Percentiles rank a stretch among this genome's conserved stretches.
Conservation (phyloP, 2,329 filamentous ascomycete genomes). For the Plectosphaerella sp. region DNA sequence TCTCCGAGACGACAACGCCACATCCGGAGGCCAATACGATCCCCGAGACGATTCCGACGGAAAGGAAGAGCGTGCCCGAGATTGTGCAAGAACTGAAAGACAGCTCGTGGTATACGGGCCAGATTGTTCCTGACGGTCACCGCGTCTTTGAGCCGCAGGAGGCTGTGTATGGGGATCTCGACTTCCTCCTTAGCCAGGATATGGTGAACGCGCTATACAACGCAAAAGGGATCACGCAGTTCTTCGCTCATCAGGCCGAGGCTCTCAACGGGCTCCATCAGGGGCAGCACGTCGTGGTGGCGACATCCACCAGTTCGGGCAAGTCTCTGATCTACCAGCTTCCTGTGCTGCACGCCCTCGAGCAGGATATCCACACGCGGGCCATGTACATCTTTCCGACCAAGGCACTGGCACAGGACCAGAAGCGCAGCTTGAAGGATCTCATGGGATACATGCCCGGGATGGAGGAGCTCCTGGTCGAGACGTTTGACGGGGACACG, state of each 20-base stretch:
- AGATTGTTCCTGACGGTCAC: slow-evolving; percentile 91
- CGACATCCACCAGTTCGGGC: slow-evolving; percentile 92
- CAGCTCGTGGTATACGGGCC: slow-evolving; percentile 82
- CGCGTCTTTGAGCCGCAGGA: slow-evolving; percentile 84
- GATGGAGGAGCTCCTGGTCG: slow-evolving; percentile 71
- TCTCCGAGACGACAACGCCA: slow-evolving; percentile 27
- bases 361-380: slow-evolving; percentile 69
- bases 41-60: slow-evolving; percentile 70
- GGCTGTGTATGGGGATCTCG: slow-evolving; percentile 75
- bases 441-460: slow-evolving; percentile 76
- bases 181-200: slow-evolving; percentile 82
- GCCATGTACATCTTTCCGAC: slow-evolving; percentile 99
- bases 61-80: slow-evolving; percentile 74
- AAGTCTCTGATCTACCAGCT: slow-evolving; percentile 98
- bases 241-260: slow-evolving; percentile 90
- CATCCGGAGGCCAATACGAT: slow-evolving; percentile 38
- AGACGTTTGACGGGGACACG: slow-evolving; percentile 96
- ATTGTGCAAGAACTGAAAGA: slow-evolving; percentile 82
- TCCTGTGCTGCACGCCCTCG: slow-evolving; percentile 81
- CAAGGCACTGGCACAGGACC: slow-evolving; percentile 93
- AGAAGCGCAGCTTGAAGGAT: slow-evolving; percentile 81
- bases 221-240: slow-evolving; percentile 74
- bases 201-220: slow-evolving; percentile 97
- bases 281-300: slow-evolving; percentile 83
- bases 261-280: slow-evolving; percentile 84